Evolutionary conservation across 139 green algal genomes (phyloP).

Genomic region (Trebouxia sp.): DNA sequence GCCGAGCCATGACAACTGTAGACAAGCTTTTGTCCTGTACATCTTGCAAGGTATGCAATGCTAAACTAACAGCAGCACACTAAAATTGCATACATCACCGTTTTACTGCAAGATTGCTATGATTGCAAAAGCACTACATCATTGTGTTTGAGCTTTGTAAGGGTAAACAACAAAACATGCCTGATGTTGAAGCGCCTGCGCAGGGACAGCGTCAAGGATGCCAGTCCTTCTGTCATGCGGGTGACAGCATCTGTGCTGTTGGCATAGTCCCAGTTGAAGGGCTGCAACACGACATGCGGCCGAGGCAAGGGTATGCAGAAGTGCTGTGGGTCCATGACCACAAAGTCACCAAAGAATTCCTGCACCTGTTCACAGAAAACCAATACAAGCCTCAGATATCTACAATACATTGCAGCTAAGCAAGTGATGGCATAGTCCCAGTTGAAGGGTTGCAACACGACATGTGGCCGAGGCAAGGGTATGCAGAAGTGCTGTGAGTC

Average conservation of each 20-base stretch:
- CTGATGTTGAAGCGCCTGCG: constrained; percentile 77
- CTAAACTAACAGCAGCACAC: too few species aligned
- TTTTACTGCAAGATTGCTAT: too few species aligned
- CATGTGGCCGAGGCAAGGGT: constrained; percentile 50
- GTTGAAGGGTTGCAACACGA: constrained; percentile 47
- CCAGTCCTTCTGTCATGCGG: constrained; percentile 80
- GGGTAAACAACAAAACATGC: neutral
- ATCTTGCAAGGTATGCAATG: too few species aligned
- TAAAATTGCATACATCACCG: too few species aligned
- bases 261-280: constrained; percentile 54
- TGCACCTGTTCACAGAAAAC: constrained; percentile 53
- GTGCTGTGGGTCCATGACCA: constrained; percentile 76
- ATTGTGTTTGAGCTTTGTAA: too few species aligned
- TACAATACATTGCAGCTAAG: too few species aligned
- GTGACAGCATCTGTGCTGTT: constrained; percentile 48
- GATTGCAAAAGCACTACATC: too few species aligned
- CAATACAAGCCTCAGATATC: neutral
- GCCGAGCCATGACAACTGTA: too few species aligned
- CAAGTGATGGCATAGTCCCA: constrained; percentile 65
- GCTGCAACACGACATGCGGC: constrained; percentile 42
- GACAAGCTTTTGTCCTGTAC: too few species aligned
- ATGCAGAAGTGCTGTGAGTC: constrained; percentile 83
- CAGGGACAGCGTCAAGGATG: constrained; percentile 77
- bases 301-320: constrained; percentile 71
- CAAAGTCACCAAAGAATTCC: constrained; percentile 90